A percentile compares a stretch with the other conserved stretches of the same genome.
Conservation (phyloP, 352 stramenopile species). For the Aphanomyces invadans region DNA sequence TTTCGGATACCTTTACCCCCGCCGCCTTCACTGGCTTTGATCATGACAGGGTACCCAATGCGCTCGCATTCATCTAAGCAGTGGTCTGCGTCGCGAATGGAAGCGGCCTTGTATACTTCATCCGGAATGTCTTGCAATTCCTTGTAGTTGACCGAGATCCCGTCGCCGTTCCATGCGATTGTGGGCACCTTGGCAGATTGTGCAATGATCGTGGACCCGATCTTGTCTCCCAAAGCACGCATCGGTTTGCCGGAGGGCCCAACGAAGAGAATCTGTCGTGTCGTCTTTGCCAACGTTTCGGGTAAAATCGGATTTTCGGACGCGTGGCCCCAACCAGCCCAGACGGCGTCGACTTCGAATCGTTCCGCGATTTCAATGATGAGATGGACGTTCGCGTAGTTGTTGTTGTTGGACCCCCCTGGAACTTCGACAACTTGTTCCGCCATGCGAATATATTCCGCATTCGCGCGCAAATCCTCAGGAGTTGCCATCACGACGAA, state of each 20-base stretch:
- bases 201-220: slow-evolving; percentile 99
- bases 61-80: slow-evolving; percentile 89
- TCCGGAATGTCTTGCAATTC: slow-evolving; percentile 82
- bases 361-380: slow-evolving; percentile 97
- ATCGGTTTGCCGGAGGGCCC: slow-evolving; percentile 96
- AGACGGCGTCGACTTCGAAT: slow-evolving; percentile 96
- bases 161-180: slow-evolving; percentile 98
- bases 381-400: slow-evolving; percentile 99
- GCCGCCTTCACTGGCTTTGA: slow-evolving; percentile 98
- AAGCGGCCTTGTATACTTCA: slow-evolving; percentile 90
- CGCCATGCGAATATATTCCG: slow-evolving; percentile 99
- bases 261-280: slow-evolving; percentile 97
- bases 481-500: slow-evolving; percentile 99
- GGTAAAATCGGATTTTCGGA: slow-evolving; percentile 97
- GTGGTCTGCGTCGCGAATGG: slow-evolving; percentile 87
- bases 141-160: slow-evolving; percentile 91
- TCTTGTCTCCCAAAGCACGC: slow-evolving; percentile 99
- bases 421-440: slow-evolving; percentile 99
- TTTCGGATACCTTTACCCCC: slow-evolving; percentile 99
- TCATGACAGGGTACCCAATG: slow-evolving; percentile 99
- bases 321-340: slow-evolving; percentile 98
- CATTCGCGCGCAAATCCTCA: slow-evolving; percentile 98
- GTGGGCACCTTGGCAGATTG: slow-evolving; percentile 98
- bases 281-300: slow-evolving; percentile 86
- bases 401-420: slow-evolving; percentile 99